These are phyloP conservation scores for Nemophila menziesii DNA, from an alignment of 257 asterid genomes.

Conservation along the genomic window DNA sequence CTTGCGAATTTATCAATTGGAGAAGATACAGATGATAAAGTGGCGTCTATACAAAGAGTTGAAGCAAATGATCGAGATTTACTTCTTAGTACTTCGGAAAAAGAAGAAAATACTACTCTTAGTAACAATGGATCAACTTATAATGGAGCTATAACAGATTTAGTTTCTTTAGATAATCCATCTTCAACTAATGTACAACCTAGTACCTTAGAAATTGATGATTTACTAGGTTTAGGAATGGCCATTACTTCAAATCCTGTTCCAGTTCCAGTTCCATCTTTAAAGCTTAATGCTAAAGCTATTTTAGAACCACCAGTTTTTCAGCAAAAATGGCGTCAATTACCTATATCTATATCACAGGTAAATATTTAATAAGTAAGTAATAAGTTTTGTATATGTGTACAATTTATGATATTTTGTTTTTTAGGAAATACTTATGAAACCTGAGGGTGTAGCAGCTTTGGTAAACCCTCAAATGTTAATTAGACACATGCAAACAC, in stretches of 20 bases:
- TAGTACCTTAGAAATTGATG: slow-evolving; percentile 68
- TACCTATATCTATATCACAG: slow-evolving; percentile 58
- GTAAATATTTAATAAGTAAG: slow-evolving; percentile 17
- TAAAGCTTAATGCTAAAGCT: slow-evolving; percentile 71
- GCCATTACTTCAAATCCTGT: slow-evolving; percentile 32
- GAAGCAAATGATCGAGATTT: slow-evolving; percentile 90
- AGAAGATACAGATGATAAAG: slow-evolving; percentile 44
- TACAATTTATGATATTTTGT: not conserved
- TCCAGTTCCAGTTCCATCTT: slow-evolving; percentile 40
- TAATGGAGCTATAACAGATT: slow-evolving; percentile 64
- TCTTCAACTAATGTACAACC: slow-evolving; percentile 27
- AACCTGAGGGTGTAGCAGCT: slow-evolving; percentile 71
- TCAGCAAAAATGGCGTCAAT: slow-evolving; percentile 98
- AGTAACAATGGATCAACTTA: slow-evolving; percentile 65
- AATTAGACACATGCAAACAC: slow-evolving; percentile 69
- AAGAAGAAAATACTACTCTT: slow-evolving; percentile 56
- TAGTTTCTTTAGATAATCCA: slow-evolving; percentile 61
- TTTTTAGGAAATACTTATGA: slow-evolving; percentile 60
- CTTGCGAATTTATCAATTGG: slow-evolving; percentile 54
- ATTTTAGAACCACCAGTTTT: slow-evolving; percentile 51
- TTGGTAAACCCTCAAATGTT: slow-evolving; percentile 68
- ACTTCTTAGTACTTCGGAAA: slow-evolving; percentile 68
- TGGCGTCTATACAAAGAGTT: slow-evolving; percentile 52
- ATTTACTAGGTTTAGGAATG: slow-evolving; percentile 77
- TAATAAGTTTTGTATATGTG: not conserved